A percentile compares a stretch with the other conserved stretches of the same genome.
Evolutionary conservation across 2,329 filamentous ascomycete genomes (phyloP).

Genomic region (Sporothrix variecibatus): DNA sequence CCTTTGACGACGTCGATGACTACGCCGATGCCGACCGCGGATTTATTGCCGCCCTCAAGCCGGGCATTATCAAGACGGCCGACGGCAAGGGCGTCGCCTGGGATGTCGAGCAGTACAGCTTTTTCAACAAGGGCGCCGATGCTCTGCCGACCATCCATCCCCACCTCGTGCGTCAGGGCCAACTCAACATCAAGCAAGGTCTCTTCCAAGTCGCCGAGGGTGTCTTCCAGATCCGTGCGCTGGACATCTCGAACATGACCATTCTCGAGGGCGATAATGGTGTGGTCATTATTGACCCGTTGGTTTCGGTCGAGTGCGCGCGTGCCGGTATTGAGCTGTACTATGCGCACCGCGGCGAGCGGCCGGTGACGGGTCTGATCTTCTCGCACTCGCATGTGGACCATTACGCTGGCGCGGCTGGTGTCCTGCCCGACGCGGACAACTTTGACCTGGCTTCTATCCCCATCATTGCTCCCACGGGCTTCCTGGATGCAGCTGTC

Average conservation of each 20-base stretch:
- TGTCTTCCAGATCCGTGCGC: slow-evolving; percentile 22
- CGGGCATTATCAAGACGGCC: slow-evolving; percentile 13
- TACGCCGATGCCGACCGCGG: slow-evolving; percentile 17
- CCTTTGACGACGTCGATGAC: slow-evolving; percentile 10
- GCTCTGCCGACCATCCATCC: slow-evolving; percentile 18
- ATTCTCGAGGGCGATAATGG: slow-evolving; percentile 16
- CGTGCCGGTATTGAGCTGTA: slow-evolving; percentile 15
- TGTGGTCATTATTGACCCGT: slow-evolving; percentile 19
- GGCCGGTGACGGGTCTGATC: slow-evolving; percentile 15
- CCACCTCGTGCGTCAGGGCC: slow-evolving; percentile 20
- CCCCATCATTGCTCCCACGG: slow-evolving; percentile 18
- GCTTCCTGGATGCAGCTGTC: slow-evolving; percentile 21
- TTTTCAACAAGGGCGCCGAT: neutral
- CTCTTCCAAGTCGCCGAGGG: slow-evolving; percentile 16
- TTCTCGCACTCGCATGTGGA: slow-evolving; percentile 23
- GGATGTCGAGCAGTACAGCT: slow-evolving; percentile 2
- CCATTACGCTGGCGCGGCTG: slow-evolving; percentile 15
- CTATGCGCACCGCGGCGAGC: slow-evolving; percentile 18
- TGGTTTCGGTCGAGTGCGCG: slow-evolving; percentile 17
- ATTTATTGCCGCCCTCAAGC: slow-evolving; percentile 5
- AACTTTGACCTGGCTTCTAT: neutral
- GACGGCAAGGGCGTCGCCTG: slow-evolving; percentile 19
- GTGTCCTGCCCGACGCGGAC: neutral
- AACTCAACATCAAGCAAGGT: slow-evolving; percentile 21
- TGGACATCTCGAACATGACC: slow-evolving; percentile 25